Conservation (phyloP, 179 eudicot species). For the Gypsophila paniculata region DNA sequence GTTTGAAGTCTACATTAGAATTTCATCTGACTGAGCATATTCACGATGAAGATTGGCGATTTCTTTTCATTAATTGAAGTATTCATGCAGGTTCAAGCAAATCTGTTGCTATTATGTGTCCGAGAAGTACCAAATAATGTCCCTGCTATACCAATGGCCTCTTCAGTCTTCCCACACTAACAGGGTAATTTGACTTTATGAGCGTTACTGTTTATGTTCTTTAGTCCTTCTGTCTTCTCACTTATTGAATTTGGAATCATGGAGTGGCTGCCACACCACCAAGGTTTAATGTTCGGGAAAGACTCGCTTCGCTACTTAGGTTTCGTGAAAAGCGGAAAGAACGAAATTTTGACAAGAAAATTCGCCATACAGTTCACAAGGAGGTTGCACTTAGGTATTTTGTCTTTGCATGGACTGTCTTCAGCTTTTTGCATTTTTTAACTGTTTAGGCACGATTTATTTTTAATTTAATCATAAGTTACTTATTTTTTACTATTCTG, state of each 20-base stretch:
- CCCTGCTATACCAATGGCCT: slow-evolving; percentile 43
- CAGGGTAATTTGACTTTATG: slow-evolving; percentile 39
- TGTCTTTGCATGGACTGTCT: background rate
- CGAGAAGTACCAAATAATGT: slow-evolving; percentile 62
- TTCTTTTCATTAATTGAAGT: slow-evolving; percentile 7
- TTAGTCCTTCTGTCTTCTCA: background rate
- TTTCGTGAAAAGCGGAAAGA: slow-evolving; percentile 83
- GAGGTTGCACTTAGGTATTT: slow-evolving; percentile 83
- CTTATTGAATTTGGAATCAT: slow-evolving; percentile 25
- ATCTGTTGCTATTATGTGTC: slow-evolving; percentile 67
- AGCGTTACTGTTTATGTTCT: slow-evolving; percentile 1
- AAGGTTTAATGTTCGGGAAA: slow-evolving; percentile 55
- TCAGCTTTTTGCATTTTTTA: background rate
- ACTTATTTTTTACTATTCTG: too few relatives aligned
- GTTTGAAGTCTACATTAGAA: background rate
- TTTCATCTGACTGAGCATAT: slow-evolving; percentile 1
- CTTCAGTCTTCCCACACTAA: slow-evolving; percentile 33
- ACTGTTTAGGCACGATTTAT: background rate
- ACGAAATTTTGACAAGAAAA: slow-evolving; percentile 77
- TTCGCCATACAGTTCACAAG: slow-evolving; percentile 76
- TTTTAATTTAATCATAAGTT: too few relatives aligned
- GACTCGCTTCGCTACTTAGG: slow-evolving; percentile 76
- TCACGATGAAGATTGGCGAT: background rate
- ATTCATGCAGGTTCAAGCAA: slow-evolving; percentile 70
- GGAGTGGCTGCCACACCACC: slow-evolving; percentile 37